Conservation (phyloP, 1,284 basidiomycete species). For the Marasmius tenuissimus region DNA sequence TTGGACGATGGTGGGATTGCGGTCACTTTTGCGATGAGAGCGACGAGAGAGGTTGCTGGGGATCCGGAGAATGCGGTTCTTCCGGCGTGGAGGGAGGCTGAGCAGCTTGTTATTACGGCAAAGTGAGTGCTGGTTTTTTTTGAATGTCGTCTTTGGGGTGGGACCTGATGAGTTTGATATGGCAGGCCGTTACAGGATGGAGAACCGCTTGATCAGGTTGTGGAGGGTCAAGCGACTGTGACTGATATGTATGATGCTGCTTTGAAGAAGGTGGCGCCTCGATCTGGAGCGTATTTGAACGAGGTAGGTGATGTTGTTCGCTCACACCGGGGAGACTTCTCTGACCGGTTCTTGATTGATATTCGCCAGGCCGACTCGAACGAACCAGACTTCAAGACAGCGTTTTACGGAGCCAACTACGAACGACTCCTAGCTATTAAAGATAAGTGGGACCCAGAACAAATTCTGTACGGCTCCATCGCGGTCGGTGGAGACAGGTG, state of each 20-base stretch:
- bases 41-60: slow-evolving; percentile 12
- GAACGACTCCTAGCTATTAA: slow-evolving; percentile 19
- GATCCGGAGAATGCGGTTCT: slow-evolving; percentile 19
- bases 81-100: slow-evolving; percentile 17
- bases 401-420: slow-evolving; percentile 23
- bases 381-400: slow-evolving; percentile 20
- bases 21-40: slow-evolving; percentile 11
- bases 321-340: too few relatives aligned
- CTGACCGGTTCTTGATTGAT: neutral
- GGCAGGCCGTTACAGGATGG: neutral
- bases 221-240: slow-evolving; percentile 3
- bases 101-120: slow-evolving; percentile 9
- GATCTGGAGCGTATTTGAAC: slow-evolving; percentile 17
- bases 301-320: slow-evolving; percentile 11
- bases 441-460: slow-evolving; percentile 22
- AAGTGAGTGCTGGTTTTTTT: slow-evolving; percentile 5
- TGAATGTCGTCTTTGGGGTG: neutral
- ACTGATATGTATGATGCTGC: slow-evolving; percentile 7
- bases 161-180: neutral
- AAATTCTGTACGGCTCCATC: slow-evolving; percentile 21
- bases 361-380: slow-evolving; percentile 15
- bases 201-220: neutral
- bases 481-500: slow-evolving; percentile 24
- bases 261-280: slow-evolving; percentile 11
- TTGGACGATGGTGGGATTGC: slow-evolving; percentile 10